Conservation (phyloP, 768 basidiomycete genomes). For the Panaeolus papilionaceus region DNA sequence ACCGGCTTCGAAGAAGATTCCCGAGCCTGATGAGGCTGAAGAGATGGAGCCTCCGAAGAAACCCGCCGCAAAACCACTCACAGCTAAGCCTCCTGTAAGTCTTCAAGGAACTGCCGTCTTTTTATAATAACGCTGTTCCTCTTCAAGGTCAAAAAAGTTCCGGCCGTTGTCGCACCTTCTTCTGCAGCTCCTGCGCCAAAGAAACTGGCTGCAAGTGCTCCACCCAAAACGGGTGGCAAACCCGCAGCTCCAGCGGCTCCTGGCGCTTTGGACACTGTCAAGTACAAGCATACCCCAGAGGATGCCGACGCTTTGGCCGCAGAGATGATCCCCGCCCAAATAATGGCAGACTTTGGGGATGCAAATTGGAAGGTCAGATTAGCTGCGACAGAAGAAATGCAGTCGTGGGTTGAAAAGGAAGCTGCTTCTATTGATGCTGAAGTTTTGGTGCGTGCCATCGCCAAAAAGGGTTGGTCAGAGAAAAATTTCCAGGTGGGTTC, state of each 20-base stretch:
- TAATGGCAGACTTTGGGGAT: conserved; percentile 80
- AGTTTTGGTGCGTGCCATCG: conserved; percentile 84
- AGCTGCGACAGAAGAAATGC: conserved; percentile 87
- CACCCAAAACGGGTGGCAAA: conserved; percentile 58
- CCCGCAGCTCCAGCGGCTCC: conserved; percentile 52
- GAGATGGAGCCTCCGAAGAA: conserved; percentile 49
- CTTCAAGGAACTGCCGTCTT: conserved; percentile 37
- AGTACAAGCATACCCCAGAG: conserved; percentile 90
- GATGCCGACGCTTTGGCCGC: conserved; percentile 86
- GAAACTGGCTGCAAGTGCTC: conserved; percentile 39
- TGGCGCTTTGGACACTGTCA: conserved; percentile 79
- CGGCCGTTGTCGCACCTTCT: conserved; percentile 39
- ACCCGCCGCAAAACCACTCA: conserved; percentile 47
- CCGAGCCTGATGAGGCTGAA: conserved; percentile 52
- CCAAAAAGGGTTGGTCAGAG: conserved; percentile 96
- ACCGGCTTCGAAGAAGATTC: conserved; percentile 30
- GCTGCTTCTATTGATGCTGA: conserved; percentile 81
- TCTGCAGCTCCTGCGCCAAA: conserved; percentile 52
- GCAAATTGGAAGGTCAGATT: conserved; percentile 93
- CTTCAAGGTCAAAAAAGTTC: conserved; percentile 15
- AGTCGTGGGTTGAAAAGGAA: conserved; percentile 77
- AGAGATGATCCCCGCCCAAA: conserved; percentile 72
- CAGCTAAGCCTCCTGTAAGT: conserved; percentile 45
- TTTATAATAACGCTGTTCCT: conserved; percentile 16
- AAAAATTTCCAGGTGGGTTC: conserved; percentile 94